These are phyloP conservation scores for Yamadazyma conglobata DNA, from an alignment of 1,139 yeast genomes.

Conservation along the genomic window DNA sequence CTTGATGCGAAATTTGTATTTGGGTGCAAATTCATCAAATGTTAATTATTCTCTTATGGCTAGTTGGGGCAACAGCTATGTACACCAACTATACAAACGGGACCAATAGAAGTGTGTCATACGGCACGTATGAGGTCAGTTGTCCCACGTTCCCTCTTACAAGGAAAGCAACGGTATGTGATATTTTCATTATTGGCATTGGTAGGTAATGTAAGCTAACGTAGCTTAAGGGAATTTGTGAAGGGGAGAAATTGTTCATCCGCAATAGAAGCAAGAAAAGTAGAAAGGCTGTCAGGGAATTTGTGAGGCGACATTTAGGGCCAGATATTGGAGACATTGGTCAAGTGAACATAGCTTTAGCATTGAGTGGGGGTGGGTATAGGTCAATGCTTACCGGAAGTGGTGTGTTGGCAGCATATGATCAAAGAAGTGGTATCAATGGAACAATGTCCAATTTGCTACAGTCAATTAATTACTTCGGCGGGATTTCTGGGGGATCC, in stretches of 20 bases:
- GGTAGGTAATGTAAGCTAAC: too few relatives aligned
- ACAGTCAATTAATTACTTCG: slow-evolving; percentile 52
- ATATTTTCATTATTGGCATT: too few relatives aligned
- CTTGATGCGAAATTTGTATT: too few relatives aligned
- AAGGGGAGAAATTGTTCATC: slow-evolving; percentile 38
- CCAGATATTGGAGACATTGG: slow-evolving; percentile 19
- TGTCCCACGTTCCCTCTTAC: too few relatives aligned
- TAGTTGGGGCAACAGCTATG: too few relatives aligned
- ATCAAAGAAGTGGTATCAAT: slow-evolving; percentile 32
- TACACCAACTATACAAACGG: too few relatives aligned
- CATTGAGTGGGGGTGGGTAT: slow-evolving; percentile 74
- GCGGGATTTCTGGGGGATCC: slow-evolving; percentile 71
- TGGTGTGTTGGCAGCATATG: slow-evolving; percentile 56
- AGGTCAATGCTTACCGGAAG: slow-evolving; percentile 66
- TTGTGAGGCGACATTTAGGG: slow-evolving; percentile 32
- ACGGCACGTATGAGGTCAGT: too few relatives aligned
- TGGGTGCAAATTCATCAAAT: too few relatives aligned
- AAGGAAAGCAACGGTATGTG: too few relatives aligned
- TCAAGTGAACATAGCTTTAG: slow-evolving; percentile 34
- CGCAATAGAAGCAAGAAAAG: slow-evolving; percentile 28
- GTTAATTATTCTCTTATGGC: too few relatives aligned
- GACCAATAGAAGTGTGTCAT: too few relatives aligned
- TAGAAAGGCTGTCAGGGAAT: slow-evolving; percentile 25
- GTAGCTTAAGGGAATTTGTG: slow-evolving; percentile 22
- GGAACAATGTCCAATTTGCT: slow-evolving; percentile 47